Base-by-base conservation (phyloP, 2,329 filamentous ascomycete species). In the Ophiostoma piceae region DNA sequence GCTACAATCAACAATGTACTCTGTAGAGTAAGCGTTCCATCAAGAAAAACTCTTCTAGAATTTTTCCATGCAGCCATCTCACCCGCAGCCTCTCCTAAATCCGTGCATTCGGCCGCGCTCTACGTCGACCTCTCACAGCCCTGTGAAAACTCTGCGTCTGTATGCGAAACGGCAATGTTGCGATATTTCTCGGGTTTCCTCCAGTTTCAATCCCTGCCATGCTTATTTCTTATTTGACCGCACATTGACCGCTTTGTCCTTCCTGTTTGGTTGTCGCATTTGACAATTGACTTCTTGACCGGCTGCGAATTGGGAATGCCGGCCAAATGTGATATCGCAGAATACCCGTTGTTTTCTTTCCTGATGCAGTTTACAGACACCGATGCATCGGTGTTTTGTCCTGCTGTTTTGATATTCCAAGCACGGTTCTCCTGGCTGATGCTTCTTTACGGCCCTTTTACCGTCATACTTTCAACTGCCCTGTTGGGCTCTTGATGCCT, bases 11-110 rank as follows among this genome's bases (percentile, higher is more conserved):
- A 1, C 43, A 47, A 11, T 51, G 19, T 35, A 26, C 22, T 2
- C 3, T 57, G n/a, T 11, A 22, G 22, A 22, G 22, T 51, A 57
- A 22, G 51, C 51, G 26, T 62, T 32, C 26, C 26, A 16, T 19
- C 22, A 26, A 26, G 22, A 62, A 62, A 62, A 62, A 14, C 4
- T 62, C 57, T 62, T 62, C 57, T 26, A 62, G 57, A 62, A 62
- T 29, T 62, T 14, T 62, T 62, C 57, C 14, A 62, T 62, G 57
- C 47, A 6, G n/a, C 57, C 57, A 32, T 29, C 57, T 35, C 57
- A 62, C 26, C 26, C 26, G 57, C 57, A 62, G 51, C 51, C 51
- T 57, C 51, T 26, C 51, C 51, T 22, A 54, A 57, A 12, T 57
- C 22, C 51, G 51, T 26, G 51, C 51, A 22, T 57, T 57, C 1